Evolutionary conservation across 2,329 filamentous ascomycete species (phyloP).

Genomic region (Juglanconis juglandina): DNA sequence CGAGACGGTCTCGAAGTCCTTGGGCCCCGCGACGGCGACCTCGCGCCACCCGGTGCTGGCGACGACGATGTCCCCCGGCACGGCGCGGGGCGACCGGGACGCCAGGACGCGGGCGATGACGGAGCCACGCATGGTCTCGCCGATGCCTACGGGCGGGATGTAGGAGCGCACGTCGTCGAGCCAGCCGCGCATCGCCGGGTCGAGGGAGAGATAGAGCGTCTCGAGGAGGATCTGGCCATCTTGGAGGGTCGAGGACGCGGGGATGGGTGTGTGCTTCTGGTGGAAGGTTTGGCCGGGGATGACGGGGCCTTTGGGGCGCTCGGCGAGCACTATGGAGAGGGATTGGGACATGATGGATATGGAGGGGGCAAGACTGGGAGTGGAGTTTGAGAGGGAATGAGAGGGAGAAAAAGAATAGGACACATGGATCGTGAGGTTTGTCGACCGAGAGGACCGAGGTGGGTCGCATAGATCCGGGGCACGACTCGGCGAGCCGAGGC

Average conservation of each 20-base stretch:
- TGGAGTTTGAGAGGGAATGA: neutral
- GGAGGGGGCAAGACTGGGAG: neutral
- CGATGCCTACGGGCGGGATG: constrained; percentile 58
- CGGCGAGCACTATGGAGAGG: constrained; percentile 48
- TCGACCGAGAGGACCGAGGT: neutral
- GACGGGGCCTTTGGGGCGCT: constrained; percentile 60
- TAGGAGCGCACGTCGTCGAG: constrained; percentile 48
- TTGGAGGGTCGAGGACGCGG: constrained; percentile 41
- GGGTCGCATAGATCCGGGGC: neutral
- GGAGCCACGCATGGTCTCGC: constrained; percentile 57
- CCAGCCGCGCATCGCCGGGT: constrained; percentile 65
- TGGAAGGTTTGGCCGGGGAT: constrained; percentile 64
- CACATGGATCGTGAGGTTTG: neutral
- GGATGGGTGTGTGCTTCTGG: constrained; percentile 47
- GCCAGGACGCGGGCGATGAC: constrained; percentile 51
- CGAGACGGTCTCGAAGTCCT: constrained; percentile 30
- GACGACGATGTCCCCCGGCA: constrained; percentile 49
- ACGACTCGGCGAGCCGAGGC: constrained; percentile 5
- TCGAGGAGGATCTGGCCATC: constrained; percentile 52
- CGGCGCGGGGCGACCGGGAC: constrained; percentile 42
- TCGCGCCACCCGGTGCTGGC: constrained; percentile 56
- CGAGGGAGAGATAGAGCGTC: constrained; percentile 54
- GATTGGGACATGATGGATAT: constrained; percentile 3
- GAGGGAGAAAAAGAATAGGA: neutral
- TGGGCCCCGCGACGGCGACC: constrained; percentile 47